phyloP scores from a whole-genome alignment of 2,329 filamentous ascomycete genomes.

The Chaetomiaceae sp. region DNA sequence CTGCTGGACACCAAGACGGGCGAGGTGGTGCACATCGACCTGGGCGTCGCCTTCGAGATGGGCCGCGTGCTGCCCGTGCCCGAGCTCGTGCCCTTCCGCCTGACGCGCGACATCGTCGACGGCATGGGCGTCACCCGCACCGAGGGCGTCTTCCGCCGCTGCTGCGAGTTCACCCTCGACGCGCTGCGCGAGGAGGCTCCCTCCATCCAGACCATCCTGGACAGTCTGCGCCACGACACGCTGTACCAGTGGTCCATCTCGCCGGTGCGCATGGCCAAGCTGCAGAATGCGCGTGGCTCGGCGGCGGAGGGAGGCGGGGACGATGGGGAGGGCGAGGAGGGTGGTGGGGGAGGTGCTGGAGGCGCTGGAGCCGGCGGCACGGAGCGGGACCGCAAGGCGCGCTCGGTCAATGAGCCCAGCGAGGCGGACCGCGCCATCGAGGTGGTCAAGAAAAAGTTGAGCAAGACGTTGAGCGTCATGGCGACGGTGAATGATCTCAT shows the following conservation, averaged over 20 bases:
- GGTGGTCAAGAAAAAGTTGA: constrained; percentile 92
- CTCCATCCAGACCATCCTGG: constrained; percentile 96
- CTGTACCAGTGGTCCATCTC: constrained; percentile 94
- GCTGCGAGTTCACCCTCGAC: constrained; percentile 95
- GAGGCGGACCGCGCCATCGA: constrained; percentile 90
- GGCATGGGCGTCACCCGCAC: constrained; percentile 94
- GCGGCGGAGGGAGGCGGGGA: constrained; percentile 39
- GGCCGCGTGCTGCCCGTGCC: constrained; percentile 92
- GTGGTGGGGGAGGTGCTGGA: constrained; percentile 24
- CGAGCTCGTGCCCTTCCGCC: constrained; percentile 89
- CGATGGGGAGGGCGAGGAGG: constrained; percentile 27
- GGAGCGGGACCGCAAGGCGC: constrained; percentile 27
- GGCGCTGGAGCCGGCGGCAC: constrained; percentile 20
- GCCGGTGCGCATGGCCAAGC: constrained; percentile 56
- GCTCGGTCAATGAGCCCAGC: constrained; percentile 49
- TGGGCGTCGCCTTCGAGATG: constrained; percentile 95
- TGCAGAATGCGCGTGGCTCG: constrained; percentile 55
- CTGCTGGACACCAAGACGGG: constrained; percentile 83
- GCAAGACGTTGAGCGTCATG: constrained; percentile 86
- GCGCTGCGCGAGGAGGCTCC: constrained; percentile 92
- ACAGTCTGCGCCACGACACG: constrained; percentile 96
- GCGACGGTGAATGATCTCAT: constrained; percentile 97
- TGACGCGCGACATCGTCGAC: constrained; percentile 92
- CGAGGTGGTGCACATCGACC: constrained; percentile 93
- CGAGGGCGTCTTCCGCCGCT: constrained; percentile 94